Percentiles rank a stretch among this genome's conserved stretches.
Conservation (phyloP, 345 rosid genomes). For the Cochlearia excelsa region DNA sequence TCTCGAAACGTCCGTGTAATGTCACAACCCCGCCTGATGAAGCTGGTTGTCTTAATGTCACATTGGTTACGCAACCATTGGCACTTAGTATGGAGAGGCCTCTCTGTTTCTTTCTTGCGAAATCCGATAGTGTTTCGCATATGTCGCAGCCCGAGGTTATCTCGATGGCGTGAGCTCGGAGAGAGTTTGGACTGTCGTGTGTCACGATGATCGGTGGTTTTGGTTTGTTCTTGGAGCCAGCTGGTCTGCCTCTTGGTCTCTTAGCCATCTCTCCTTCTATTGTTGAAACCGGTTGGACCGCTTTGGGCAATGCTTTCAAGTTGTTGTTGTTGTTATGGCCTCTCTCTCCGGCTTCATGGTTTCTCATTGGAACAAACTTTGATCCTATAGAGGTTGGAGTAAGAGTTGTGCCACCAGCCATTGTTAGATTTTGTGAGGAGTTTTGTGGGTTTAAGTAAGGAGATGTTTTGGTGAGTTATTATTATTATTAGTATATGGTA, state of each 20-base stretch:
- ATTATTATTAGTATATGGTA: slow-evolving; percentile 28
- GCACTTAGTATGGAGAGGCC: slow-evolving; percentile 80
- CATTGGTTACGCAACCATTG: slow-evolving; percentile 84
- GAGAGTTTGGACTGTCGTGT: slow-evolving; percentile 78
- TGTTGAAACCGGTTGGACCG: slow-evolving; percentile 53
- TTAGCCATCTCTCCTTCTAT: slow-evolving; percentile 52
- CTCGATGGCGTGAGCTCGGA: slow-evolving; percentile 90
- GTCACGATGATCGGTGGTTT: slow-evolving; percentile 89
- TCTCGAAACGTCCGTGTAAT: slow-evolving; percentile 93
- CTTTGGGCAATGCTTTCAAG: slow-evolving; percentile 47
- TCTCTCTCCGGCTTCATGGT: slow-evolving; percentile 47
- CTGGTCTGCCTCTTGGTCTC: slow-evolving; percentile 91
- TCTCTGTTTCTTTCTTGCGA: slow-evolving; percentile 79
- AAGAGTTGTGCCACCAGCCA: slow-evolving; percentile 59
- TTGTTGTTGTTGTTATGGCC: slow-evolving; percentile 39
- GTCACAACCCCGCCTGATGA: slow-evolving; percentile 84
- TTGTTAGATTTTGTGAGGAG: slow-evolving; percentile 31
- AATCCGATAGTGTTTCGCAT: slow-evolving; percentile 62
- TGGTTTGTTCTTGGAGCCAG: slow-evolving; percentile 41
- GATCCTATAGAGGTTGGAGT: slow-evolving; percentile 43
- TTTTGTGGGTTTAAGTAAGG: slow-evolving; percentile 55
- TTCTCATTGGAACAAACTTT: slow-evolving; percentile 44
- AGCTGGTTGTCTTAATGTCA: slow-evolving; percentile 76
- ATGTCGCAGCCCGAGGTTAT: slow-evolving; percentile 88
- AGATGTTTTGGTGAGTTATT: slow-evolving; percentile 38